Conservation (phyloP, 148 eudicot species). For the Simmondsia chinensis region DNA sequence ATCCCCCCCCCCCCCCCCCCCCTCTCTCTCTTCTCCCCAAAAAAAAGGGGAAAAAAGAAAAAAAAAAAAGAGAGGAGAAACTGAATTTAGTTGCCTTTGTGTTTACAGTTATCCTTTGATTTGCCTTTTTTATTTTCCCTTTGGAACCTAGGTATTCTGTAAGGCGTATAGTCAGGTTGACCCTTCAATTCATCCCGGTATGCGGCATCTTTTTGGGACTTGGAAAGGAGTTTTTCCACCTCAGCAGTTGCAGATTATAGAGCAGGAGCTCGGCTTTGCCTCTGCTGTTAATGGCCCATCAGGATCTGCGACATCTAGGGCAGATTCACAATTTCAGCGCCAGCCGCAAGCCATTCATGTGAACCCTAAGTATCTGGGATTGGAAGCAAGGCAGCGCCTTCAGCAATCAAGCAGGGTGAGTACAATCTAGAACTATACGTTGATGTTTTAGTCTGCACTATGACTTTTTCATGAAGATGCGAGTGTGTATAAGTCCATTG, state of each 20-base stretch:
- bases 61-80: too few relatives aligned
- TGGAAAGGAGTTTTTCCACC: constrained; percentile 97
- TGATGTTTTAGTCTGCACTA: too few relatives aligned
- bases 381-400: constrained; percentile 85
- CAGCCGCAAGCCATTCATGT: constrained; percentile 86
- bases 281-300: constrained; percentile 60
- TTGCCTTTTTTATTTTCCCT: constrained; percentile 5
- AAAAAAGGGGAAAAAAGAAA: too few relatives aligned
- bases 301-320: constrained; percentile 40
- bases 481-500: too few relatives aligned
- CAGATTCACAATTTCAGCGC: constrained; percentile 59
- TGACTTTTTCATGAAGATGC: too few relatives aligned
- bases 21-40: too few relatives aligned
- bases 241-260: constrained; percentile 80
- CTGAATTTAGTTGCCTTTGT: background rate
- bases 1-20: too few relatives aligned
- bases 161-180: constrained; percentile 89
- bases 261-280: constrained; percentile 71
- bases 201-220: constrained; percentile 96
- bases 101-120: background rate
- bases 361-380: constrained; percentile 89
- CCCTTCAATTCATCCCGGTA: constrained; percentile 56
- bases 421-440: too few relatives aligned
- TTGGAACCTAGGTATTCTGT: constrained; percentile 71
- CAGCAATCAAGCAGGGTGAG: constrained; percentile 79